These are phyloP conservation scores for Aspergillus ustus DNA, from an alignment of 2,329 filamentous ascomycete genomes.

Conservation along the genomic window DNA sequence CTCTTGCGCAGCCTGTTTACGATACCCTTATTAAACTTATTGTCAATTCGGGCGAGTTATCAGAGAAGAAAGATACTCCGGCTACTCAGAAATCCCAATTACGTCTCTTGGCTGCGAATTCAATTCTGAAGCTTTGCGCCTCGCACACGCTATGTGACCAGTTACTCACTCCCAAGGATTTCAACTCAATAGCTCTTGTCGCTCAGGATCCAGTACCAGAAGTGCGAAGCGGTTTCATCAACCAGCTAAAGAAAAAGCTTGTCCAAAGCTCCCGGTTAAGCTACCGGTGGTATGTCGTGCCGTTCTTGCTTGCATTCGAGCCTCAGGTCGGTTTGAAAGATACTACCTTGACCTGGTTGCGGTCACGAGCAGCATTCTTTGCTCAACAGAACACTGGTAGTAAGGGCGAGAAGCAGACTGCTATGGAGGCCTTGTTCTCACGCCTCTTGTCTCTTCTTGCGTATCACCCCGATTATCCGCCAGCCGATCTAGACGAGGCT, in stretches of 20 bases:
- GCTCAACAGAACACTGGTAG: slow-evolving; percentile 48
- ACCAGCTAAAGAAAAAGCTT: slow-evolving; percentile 77
- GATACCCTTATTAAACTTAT: slow-evolving; percentile 79
- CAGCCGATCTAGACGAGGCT: slow-evolving; percentile 39
- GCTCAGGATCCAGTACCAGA: slow-evolving; percentile 76
- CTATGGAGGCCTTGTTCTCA: slow-evolving; percentile 80
- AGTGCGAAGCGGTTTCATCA: slow-evolving; percentile 79
- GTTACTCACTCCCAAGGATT: slow-evolving; percentile 71
- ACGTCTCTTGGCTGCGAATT: slow-evolving; percentile 78
- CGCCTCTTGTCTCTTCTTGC: slow-evolving; percentile 85
- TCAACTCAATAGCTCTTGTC: slow-evolving; percentile 80
- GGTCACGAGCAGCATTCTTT: slow-evolving; percentile 74
- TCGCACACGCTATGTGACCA: slow-evolving; percentile 74
- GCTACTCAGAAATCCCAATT: slow-evolving; percentile 78
- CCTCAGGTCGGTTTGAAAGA: slow-evolving; percentile 74
- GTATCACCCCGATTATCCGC: slow-evolving; percentile 85
- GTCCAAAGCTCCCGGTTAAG: slow-evolving; percentile 69
- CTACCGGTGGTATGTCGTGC: slow-evolving; percentile 83
- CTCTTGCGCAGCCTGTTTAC: slow-evolving; percentile 69
- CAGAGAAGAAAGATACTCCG: slow-evolving; percentile 75
- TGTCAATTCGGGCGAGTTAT: slow-evolving; percentile 76
- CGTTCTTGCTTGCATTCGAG: slow-evolving; percentile 92
- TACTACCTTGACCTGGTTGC: slow-evolving; percentile 84
- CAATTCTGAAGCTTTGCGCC: slow-evolving; percentile 82
- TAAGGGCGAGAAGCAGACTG: slow-evolving; percentile 55